Percentiles rank a stretch among this genome's conserved stretches.
phyloP scores from a whole-genome alignment of 371 early-diverging fungal species.

The Lichtheimia hyalospora region DNA sequence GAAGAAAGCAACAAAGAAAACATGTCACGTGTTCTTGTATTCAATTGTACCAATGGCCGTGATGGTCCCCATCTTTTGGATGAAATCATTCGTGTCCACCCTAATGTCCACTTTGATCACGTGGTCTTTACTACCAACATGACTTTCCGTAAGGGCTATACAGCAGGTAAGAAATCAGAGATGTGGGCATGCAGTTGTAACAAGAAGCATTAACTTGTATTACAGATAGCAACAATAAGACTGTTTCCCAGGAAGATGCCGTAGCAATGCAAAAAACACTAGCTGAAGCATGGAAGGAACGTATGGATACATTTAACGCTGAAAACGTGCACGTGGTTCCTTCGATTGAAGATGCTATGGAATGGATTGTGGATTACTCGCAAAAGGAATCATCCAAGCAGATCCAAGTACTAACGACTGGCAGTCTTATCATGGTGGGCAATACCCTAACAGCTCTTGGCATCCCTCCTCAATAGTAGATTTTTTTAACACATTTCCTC shows the following conservation, averaged over 20 bases:
- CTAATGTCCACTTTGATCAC: slow-evolving; percentile 49
- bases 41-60: slow-evolving; percentile 89
- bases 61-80: slow-evolving; percentile 59
- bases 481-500: neutral
- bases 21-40: slow-evolving; percentile 63
- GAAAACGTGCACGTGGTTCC: slow-evolving; percentile 47
- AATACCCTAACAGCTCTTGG: slow-evolving; percentile 73
- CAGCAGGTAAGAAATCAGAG: slow-evolving; percentile 23
- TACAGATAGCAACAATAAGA: slow-evolving; percentile 67
- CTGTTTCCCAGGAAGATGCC: slow-evolving; percentile 54
- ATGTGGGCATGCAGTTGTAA: neutral
- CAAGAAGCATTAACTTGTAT: neutral
- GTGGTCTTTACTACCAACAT: slow-evolving; percentile 82
- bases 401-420: slow-evolving; percentile 82
- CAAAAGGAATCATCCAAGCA: slow-evolving; percentile 15
- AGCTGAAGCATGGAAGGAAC: slow-evolving; percentile 50
- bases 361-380: slow-evolving; percentile 49
- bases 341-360: slow-evolving; percentile 77
- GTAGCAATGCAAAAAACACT: slow-evolving; percentile 55
- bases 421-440: slow-evolving; percentile 94
- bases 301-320: slow-evolving; percentile 30
- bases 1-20: slow-evolving; percentile 17
- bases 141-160: slow-evolving; percentile 52
- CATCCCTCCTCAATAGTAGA: slow-evolving; percentile 34
- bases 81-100: slow-evolving; percentile 43